phyloP scores from a whole-genome alignment of 352 stramenopile species.

The Halophytophthora batemanensis region DNA sequence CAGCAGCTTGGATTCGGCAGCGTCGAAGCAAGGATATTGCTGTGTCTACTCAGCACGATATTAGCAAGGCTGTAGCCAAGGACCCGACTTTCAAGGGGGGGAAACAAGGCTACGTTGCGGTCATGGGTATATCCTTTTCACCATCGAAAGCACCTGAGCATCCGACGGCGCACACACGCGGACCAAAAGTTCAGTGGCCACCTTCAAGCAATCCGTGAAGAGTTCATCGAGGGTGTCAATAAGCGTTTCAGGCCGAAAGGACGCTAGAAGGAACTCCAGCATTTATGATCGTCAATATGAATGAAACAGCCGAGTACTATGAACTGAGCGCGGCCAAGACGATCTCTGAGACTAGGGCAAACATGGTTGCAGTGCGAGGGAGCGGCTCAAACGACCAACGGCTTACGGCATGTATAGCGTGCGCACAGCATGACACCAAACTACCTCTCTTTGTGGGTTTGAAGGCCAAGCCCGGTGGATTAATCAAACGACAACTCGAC shows the following conservation, averaged over 20 bases:
- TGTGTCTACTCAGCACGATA: slow-evolving; percentile 1
- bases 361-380: slow-evolving; percentile 1
- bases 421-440: slow-evolving; percentile 5
- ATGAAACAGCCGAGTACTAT: slow-evolving; percentile 1
- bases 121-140: slow-evolving; percentile 9
- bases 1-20: slow-evolving; percentile 1
- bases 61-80: slow-evolving; percentile 5
- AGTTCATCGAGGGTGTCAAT: slow-evolving; percentile 7
- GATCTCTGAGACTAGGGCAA: neutral
- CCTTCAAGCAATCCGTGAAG: neutral
- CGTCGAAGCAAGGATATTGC: slow-evolving; percentile 2
- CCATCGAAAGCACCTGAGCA: neutral
- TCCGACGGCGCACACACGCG: slow-evolving; percentile 3
- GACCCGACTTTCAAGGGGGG: slow-evolving; percentile 1
- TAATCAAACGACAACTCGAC: slow-evolving; percentile 1
- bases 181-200: slow-evolving; percentile 8
- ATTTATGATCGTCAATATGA: slow-evolving; percentile 5
- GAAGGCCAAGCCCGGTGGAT: slow-evolving; percentile 4
- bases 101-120: neutral
- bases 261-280: slow-evolving; percentile 3
- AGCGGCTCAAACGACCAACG: slow-evolving; percentile 2
- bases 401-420: slow-evolving; percentile 6
- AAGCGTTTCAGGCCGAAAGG: slow-evolving; percentile 1
- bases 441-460: slow-evolving; percentile 5
- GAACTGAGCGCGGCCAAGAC: slow-evolving; percentile 3